A percentile compares a stretch with the other conserved stretches of the same genome.
Conservation (phyloP, 2,329 filamentous ascomycete genomes). For the Stylonectria norvegica region DNA sequence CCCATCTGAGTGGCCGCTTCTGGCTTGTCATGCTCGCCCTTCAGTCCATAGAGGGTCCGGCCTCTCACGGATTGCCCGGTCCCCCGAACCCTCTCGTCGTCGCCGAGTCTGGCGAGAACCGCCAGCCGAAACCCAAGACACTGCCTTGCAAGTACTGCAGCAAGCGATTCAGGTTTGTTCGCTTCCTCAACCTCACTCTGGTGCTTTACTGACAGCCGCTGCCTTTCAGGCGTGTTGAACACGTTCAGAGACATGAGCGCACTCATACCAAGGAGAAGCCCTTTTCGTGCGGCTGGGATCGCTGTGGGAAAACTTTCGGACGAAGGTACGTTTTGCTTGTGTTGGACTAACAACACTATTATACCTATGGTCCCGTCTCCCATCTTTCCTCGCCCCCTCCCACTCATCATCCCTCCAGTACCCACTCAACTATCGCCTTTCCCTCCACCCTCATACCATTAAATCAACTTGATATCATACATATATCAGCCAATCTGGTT, state of each 20-base stretch:
- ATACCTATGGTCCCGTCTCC: conserved; percentile 14
- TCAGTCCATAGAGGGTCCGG: conserved; percentile 49
- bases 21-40: conserved; percentile 46
- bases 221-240: conserved; percentile 55
- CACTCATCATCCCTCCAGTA: conserved; percentile 9
- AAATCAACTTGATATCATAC: neutral
- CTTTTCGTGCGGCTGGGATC: conserved; percentile 56
- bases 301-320: conserved; percentile 61
- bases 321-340: conserved; percentile 49
- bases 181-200: conserved; percentile 9
- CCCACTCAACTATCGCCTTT: conserved; percentile 3
- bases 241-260: conserved; percentile 61
- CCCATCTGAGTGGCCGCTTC: conserved; percentile 6
- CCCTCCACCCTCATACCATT: conserved; percentile 2
- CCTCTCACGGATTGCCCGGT: conserved; percentile 29
- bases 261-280: conserved; percentile 65
- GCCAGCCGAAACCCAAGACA: conserved; percentile 59
- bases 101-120: conserved; percentile 49
- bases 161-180: conserved; percentile 58
- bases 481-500: too few relatives aligned
- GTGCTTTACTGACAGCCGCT: conserved; percentile 18
- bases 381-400: conserved; percentile 16
- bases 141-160: conserved; percentile 61
- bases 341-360: conserved; percentile 17
- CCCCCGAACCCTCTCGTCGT: conserved; percentile 25